Evolutionary conservation across 2,329 filamentous ascomycete genomes (phyloP), one percentile per base, ranked within the genome.

Genomic region (Aschersonia sp.): DNA sequence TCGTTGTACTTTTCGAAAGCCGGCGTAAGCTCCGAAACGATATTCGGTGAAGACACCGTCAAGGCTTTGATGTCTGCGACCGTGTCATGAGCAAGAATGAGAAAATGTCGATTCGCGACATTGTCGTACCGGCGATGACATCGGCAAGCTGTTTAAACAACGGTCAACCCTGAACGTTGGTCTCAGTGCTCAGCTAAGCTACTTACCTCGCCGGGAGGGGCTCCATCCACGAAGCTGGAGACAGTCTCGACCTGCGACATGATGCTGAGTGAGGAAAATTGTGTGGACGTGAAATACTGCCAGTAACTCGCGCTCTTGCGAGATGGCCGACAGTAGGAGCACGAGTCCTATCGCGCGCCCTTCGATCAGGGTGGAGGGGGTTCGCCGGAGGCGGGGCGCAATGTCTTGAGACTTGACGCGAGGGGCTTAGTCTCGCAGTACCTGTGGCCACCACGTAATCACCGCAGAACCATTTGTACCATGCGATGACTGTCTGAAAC

Each of bases 1-100:
- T 98, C 90, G 59, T 97, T 96, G 76, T 98, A 97, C 67, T 85
- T 87, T 67, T 89, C 75, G 63, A 95, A 94, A 0, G 92, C 88
- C 0, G 88, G 85, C 6, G 75, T 77, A 47, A 96, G 82, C 53
- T 85, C 80, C 51, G 79, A 69, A 48, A 89, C 69, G 52, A 92
- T 70, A 48, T 75, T 70, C 39, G 81, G 77, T 42, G 80, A 79
- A 56, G 84, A 79, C 52, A 78, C 71, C 14, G 88, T 87, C 42
- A 98, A 75, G 46, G 80, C 75, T 67, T 95, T 94, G 72, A 98
- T 94, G 63, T 95, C 92, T 94, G 65, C 40, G 49, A 22, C 4
- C 10, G 11, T 22, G 8, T 29, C 5, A n/a, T 53, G 32, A 52
- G 42, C 22, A 42, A 32, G 6, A 9, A 33, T 22, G 22, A 22